A percentile compares a stretch with the other conserved stretches of the same genome.
phyloP scores from a whole-genome alignment of 257 asterid genomes.

The Scutellaria galericulata region DNA sequence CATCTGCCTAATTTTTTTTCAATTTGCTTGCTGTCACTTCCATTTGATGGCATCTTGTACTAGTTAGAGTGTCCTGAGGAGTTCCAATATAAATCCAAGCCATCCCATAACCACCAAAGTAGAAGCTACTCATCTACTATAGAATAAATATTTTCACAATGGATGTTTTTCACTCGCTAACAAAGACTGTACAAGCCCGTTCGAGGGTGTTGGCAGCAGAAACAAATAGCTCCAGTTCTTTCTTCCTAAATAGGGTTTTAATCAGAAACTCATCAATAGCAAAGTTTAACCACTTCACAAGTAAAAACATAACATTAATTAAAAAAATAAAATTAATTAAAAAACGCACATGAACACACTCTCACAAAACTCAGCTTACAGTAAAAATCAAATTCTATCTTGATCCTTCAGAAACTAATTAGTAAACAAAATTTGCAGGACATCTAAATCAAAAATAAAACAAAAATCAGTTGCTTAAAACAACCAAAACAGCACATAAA shows the following conservation, averaged over 20 bases:
- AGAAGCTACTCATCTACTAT: too few relatives aligned
- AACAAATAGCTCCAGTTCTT: not conserved
- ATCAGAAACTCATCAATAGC: too few relatives aligned
- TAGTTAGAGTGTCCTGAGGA: not conserved
- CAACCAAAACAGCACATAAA: constrained; percentile 20
- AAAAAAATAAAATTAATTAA: not conserved
- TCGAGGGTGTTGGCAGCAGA: not conserved
- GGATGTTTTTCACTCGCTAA: too few relatives aligned
- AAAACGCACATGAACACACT: not conserved
- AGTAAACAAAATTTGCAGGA: not conserved
- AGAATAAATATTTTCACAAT: too few relatives aligned
- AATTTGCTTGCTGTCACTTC: not conserved
- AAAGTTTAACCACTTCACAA: not conserved
- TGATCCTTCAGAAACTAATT: not conserved
- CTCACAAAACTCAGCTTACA: not conserved
- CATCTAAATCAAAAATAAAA: not conserved
- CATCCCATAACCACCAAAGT: too few relatives aligned
- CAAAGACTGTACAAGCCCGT: too few relatives aligned
- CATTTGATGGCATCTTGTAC: not conserved
- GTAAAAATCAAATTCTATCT: not conserved
- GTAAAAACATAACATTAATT: not conserved
- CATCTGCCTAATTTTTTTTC: not conserved
- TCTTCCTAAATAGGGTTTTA: not conserved
- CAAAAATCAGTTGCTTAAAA: not conserved
- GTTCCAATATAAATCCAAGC: not conserved